Evolutionary conservation across 75 land plant species (phyloP).

Genomic region (Picea sitchensis): DNA sequence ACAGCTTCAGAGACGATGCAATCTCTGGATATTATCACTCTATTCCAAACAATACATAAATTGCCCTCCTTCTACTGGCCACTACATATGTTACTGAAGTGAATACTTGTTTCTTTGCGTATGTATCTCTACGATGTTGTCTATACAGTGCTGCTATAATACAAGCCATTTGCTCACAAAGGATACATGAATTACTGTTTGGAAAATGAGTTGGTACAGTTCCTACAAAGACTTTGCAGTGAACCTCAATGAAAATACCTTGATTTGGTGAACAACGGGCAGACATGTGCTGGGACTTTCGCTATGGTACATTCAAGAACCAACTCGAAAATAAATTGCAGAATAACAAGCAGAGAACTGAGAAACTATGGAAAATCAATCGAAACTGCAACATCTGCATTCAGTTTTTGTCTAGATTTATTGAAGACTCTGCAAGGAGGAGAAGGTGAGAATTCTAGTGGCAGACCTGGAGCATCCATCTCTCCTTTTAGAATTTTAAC

Average conservation of each 20-base stretch:
- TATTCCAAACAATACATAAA: no score
- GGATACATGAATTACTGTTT: background rate
- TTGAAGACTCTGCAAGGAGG: conserved; percentile 48
- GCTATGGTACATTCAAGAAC: conserved; percentile 12
- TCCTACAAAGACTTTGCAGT: background rate
- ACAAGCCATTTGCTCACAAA: conserved; percentile 1
- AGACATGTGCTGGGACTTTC: background rate
- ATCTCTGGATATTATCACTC: no score
- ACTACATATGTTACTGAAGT: no score
- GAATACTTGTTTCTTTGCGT: no score
- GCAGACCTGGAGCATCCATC: conserved; percentile 59
- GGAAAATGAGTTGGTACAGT: background rate
- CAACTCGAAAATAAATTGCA: background rate
- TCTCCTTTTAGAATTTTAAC: conserved; percentile 80
- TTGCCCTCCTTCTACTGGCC: no score
- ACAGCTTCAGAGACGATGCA: no score
- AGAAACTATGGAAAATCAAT: conserved; percentile 10
- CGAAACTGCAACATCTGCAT: conserved; percentile 16
- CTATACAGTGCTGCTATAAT: background rate
- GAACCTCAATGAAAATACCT: conserved; percentile 10
- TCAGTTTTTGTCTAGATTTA: conserved; percentile 39
- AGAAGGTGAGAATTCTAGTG: conserved; percentile 77
- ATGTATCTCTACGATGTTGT: background rate
- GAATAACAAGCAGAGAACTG: background rate
- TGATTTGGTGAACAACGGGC: background rate